Percentiles rank a stretch among this genome's conserved stretches.
phyloP scores from a whole-genome alignment of 2,329 filamentous ascomycete species.

The Coniochaeta sp. region DNA sequence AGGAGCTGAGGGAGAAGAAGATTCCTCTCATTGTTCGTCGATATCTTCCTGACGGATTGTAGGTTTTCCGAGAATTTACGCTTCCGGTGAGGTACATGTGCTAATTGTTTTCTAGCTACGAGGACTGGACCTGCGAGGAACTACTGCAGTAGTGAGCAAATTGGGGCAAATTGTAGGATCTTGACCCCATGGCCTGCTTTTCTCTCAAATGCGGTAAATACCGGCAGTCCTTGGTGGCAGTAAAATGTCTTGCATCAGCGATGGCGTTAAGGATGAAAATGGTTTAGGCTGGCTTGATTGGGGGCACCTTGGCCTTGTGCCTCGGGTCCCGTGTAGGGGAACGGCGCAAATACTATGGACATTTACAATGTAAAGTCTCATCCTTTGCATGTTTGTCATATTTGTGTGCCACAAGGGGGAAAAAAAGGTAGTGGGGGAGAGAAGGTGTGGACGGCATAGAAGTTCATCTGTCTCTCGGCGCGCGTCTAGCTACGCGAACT shows the following conservation, averaged over 20 bases:
- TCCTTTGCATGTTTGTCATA: background rate
- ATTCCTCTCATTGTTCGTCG: constrained; percentile 91
- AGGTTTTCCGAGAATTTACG: constrained; percentile 28
- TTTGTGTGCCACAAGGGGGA: background rate
- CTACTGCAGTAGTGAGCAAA: constrained; percentile 57
- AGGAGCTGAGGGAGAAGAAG: constrained; percentile 97
- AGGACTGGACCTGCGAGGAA: constrained; percentile 99
- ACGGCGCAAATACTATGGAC: background rate
- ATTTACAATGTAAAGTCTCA: background rate
- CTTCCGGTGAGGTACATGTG: background rate
- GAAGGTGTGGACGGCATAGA: background rate
- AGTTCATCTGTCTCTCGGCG: background rate
- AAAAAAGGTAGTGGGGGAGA: background rate
- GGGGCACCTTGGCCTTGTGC: background rate
- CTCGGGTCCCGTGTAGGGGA: background rate
- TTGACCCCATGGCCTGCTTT: background rate
- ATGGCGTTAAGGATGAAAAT: constrained; percentile 18
- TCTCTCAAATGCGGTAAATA: background rate
- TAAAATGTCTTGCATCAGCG: constrained; percentile 19
- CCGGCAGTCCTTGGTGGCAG: constrained; percentile 4
- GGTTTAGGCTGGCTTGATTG: background rate
- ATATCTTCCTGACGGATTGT: constrained; percentile 96
- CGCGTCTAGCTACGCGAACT: background rate
- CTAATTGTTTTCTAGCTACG: constrained; percentile 56
- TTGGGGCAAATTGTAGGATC: background rate